Evolutionary conservation across 805 yeast genomes (phyloP).

Genomic region (Metschnikowia drakensbergensis): DNA sequence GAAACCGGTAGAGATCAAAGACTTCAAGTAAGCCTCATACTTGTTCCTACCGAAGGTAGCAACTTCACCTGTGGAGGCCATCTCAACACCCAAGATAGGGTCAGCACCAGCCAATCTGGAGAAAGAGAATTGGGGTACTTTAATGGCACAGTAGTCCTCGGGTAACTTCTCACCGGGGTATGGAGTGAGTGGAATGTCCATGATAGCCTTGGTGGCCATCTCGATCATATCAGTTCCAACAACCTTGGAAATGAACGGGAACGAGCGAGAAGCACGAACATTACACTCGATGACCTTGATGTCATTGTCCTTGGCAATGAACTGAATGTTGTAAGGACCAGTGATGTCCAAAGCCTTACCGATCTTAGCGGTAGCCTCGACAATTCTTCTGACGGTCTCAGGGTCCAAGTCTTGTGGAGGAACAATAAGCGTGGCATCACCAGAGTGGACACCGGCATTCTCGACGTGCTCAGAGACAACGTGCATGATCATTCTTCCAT

Average conservation of each 20-base stretch:
- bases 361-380: slow-evolving; percentile 92
- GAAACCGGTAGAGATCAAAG: slow-evolving; percentile 93
- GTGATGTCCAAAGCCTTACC: slow-evolving; percentile 93
- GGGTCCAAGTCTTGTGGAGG: slow-evolving; percentile 95
- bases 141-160: slow-evolving; percentile 90
- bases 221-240: slow-evolving; percentile 95
- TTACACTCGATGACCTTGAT: slow-evolving; percentile 98
- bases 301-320: slow-evolving; percentile 91
- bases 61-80: slow-evolving; percentile 99
- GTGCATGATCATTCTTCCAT: slow-evolving; percentile 93
- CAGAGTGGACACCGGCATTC: slow-evolving; percentile 99
- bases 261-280: slow-evolving; percentile 98
- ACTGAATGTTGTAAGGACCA: slow-evolving; percentile 97
- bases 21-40: slow-evolving; percentile 95
- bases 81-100: slow-evolving; percentile 96
- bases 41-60: slow-evolving; percentile 95
- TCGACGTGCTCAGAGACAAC: slow-evolving; percentile 98
- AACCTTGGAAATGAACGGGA: slow-evolving; percentile 97
- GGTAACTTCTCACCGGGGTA: slow-evolving; percentile 89
- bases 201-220: slow-evolving; percentile 93
- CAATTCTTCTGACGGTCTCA: slow-evolving; percentile 87
- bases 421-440: slow-evolving; percentile 95
- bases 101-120: slow-evolving; percentile 97
- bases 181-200: slow-evolving; percentile 82
- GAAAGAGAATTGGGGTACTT: slow-evolving; percentile 97